Conservation (phyloP, 2,329 filamentous ascomycete genomes). For the Fusarium humuli region DNA sequence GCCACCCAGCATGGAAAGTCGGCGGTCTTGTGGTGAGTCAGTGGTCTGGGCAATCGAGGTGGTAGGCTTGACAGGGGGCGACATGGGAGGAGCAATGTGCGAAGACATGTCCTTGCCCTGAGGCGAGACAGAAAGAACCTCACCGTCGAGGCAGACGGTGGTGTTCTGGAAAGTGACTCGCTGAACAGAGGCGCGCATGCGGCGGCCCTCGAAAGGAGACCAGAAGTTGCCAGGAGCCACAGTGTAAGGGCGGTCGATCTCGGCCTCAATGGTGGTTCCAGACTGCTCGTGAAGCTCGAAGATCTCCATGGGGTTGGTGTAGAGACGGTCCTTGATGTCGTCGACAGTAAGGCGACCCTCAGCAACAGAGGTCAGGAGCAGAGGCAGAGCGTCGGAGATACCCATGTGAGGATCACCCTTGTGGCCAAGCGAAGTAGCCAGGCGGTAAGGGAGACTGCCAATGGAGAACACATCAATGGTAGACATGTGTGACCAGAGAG, state of each 20-base stretch:
- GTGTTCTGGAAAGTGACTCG: conserved; percentile 80
- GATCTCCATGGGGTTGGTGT: conserved; percentile 83
- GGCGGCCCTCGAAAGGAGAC: conserved; percentile 79
- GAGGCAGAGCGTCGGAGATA: conserved; percentile 78
- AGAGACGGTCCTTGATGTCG: conserved; percentile 76
- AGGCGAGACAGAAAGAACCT: conserved; percentile 63
- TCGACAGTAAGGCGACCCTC: conserved; percentile 80
- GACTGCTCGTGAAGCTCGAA: conserved; percentile 85
- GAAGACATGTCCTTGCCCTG: conserved; percentile 82
- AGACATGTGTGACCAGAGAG: conserved; percentile 78
- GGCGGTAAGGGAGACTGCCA: conserved; percentile 81
- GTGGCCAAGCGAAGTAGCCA: conserved; percentile 68
- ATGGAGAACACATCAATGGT: conserved; percentile 84
- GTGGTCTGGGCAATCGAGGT: conserved; percentile 53
- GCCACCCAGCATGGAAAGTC: conserved; percentile 48
- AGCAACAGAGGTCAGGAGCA: conserved; percentile 79
- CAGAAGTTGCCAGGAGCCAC: conserved; percentile 62
- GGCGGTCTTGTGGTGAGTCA: conserved; percentile 53
- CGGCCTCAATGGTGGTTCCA: conserved; percentile 79
- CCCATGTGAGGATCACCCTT: conserved; percentile 71
- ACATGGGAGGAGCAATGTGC: conserved; percentile 67
- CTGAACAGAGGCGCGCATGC: conserved; percentile 76
- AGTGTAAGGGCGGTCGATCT: conserved; percentile 77
- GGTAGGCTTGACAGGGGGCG: conserved; percentile 68
- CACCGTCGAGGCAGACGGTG: conserved; percentile 80